These are phyloP conservation scores for Daedaleopsis nitida DNA, from an alignment of 768 basidiomycete genomes.

Conservation along the genomic window DNA sequence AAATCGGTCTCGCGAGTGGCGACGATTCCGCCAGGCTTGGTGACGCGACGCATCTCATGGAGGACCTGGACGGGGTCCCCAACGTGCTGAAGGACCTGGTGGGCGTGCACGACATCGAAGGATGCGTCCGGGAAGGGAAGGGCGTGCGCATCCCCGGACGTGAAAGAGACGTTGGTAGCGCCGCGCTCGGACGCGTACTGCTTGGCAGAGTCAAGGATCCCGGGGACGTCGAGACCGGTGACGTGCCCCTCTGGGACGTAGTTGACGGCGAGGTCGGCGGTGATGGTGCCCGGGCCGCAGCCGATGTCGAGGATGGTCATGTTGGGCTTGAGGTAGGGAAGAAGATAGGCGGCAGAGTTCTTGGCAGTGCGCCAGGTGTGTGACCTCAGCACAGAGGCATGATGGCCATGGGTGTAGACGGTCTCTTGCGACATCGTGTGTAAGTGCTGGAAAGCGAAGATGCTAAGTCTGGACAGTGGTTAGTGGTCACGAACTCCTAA, in stretches of 20 bases:
- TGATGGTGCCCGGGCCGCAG: constrained; percentile 56
- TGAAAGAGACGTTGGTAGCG: constrained; percentile 41
- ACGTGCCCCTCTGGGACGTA: constrained; percentile 44
- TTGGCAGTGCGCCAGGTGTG: constrained; percentile 37
- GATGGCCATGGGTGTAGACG: constrained; percentile 26
- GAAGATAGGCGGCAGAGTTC: constrained; percentile 45
- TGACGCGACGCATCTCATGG: constrained; percentile 50
- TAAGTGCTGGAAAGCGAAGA: too few species aligned
- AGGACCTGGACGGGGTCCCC: constrained; percentile 41
- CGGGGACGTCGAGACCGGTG: constrained; percentile 43
- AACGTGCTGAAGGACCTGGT: constrained; percentile 54
- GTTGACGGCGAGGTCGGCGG: constrained; percentile 40
- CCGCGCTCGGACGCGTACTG: constrained; percentile 30
- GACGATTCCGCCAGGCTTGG: constrained; percentile 47
- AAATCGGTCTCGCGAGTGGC: constrained; percentile 47
- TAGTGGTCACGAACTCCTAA: neutral
- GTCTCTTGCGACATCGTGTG: neutral
- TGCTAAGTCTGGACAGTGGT: neutral
- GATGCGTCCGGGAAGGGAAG: constrained; percentile 40
- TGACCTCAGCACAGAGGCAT: constrained; percentile 24
- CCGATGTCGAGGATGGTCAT: constrained; percentile 52
- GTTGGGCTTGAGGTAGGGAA: constrained; percentile 37
- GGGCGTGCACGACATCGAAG: constrained; percentile 53
- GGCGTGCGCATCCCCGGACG: constrained; percentile 38
- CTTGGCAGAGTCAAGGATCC: constrained; percentile 39